Conservation (phyloP, 2,329 filamentous ascomycete genomes). For the Penicillium sp. region DNA sequence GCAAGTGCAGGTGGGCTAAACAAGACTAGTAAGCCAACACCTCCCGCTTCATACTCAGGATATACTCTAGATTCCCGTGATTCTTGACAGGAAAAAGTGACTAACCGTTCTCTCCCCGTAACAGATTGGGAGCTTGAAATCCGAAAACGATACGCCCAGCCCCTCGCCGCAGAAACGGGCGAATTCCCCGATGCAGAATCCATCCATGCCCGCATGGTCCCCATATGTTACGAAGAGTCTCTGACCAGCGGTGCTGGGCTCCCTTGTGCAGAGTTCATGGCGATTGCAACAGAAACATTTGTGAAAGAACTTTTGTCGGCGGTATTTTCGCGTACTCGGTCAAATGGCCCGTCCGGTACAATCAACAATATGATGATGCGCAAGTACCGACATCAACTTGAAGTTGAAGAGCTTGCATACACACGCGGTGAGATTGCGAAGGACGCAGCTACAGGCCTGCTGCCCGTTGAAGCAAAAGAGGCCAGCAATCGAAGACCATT, state of each 20-base stretch:
- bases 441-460: constrained; percentile 68
- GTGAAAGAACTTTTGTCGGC: constrained; percentile 60
- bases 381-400: constrained; percentile 72
- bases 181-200: constrained; percentile 62
- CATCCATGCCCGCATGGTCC: constrained; percentile 60
- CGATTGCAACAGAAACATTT: constrained; percentile 61
- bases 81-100: background rate
- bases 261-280: constrained; percentile 59
- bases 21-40: constrained; percentile 65
- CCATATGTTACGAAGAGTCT: constrained; percentile 65
- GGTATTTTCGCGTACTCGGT: constrained; percentile 55
- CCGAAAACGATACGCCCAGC: constrained; percentile 62
- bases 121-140: constrained; percentile 65
- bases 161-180: constrained; percentile 60
- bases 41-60: constrained; percentile 1
- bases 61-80: constrained; percentile 7
- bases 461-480: constrained; percentile 78
- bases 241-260: constrained; percentile 54
- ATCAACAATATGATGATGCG: constrained; percentile 74
- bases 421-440: constrained; percentile 71
- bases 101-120: constrained; percentile 17
- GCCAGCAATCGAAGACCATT: constrained; percentile 69
- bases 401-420: constrained; percentile 70
- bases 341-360: constrained; percentile 62
- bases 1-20: constrained; percentile 71